phyloP scores from a whole-genome alignment of 495 filamentous ascomycete genomes.

The Parachaetomium inaequale region DNA sequence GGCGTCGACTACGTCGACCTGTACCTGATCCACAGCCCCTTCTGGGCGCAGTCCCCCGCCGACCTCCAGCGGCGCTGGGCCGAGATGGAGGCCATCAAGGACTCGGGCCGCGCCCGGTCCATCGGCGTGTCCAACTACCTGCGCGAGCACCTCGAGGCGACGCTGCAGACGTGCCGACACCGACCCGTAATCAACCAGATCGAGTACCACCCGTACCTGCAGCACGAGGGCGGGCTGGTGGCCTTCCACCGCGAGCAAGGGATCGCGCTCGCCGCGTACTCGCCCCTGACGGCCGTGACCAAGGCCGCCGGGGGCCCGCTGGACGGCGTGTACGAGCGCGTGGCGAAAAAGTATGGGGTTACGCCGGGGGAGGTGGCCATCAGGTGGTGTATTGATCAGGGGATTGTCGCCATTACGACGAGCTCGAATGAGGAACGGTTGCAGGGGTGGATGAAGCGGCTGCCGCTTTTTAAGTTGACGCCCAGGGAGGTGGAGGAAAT shows the following conservation, averaged over 20 bases:
- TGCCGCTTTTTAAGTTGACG: conserved; percentile 66
- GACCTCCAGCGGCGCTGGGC: conserved; percentile 71
- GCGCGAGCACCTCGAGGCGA: conserved; percentile 61
- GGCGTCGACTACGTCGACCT: conserved; percentile 78
- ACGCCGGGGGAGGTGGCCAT: conserved; percentile 63
- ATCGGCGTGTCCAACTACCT: conserved; percentile 87
- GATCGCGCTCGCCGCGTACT: conserved; percentile 70
- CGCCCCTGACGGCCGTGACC: conserved; percentile 60
- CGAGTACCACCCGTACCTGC: conserved; percentile 84
- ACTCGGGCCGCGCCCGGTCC: conserved; percentile 64
- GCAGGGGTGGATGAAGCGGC: conserved; percentile 56
- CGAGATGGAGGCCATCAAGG: conserved; percentile 70
- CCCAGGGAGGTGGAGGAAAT: conserved; percentile 68
- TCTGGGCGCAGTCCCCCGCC: conserved; percentile 57
- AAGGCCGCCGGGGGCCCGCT: conserved; percentile 66
- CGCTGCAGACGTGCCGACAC: conserved; percentile 60
- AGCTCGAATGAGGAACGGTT: conserved; percentile 69
- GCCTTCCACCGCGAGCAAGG: conserved; percentile 60
- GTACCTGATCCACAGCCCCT: conserved; percentile 79
- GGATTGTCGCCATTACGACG: conserved; percentile 72
- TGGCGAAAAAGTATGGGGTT: conserved; percentile 78
- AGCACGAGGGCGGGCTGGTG: conserved; percentile 60
- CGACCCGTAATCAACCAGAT: conserved; percentile 81
- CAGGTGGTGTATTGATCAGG: conserved; percentile 79
- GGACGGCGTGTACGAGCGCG: conserved; percentile 53